Conservation (phyloP, 345 rosid genomes). For the Aegle marmelos region DNA sequence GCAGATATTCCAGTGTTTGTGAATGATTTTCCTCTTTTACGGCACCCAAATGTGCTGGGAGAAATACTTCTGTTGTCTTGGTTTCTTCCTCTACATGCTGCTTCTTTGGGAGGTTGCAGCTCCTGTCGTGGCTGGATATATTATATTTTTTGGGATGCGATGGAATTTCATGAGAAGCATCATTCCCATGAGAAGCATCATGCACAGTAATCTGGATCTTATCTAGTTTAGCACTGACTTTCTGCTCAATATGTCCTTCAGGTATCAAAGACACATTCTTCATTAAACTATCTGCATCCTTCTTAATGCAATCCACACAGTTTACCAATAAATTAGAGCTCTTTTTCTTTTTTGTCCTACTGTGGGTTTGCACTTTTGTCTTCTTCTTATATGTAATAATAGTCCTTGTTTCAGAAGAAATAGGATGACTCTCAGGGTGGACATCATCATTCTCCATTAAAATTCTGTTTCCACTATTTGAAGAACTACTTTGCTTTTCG, state of each 20-base stretch:
- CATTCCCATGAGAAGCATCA: neutral
- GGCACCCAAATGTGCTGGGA: constrained; percentile 19
- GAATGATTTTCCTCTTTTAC: constrained; percentile 15
- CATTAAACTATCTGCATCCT: neutral
- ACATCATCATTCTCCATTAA: constrained; percentile 10
- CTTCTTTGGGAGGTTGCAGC: constrained; percentile 13
- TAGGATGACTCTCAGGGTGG: neutral
- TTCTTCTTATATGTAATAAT: neutral
- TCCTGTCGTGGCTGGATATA: neutral
- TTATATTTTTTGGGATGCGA: neutral
- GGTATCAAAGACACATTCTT: neutral
- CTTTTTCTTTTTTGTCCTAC: constrained; percentile 11
- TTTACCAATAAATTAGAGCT: neutral
- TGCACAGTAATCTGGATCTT: neutral
- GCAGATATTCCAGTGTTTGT: constrained; percentile 12
- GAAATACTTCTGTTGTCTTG: constrained; percentile 11
- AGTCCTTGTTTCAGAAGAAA: neutral
- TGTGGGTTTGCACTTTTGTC: neutral
- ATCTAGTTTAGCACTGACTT: neutral
- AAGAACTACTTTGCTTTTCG: constrained; percentile 9
- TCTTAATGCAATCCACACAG: constrained; percentile 4
- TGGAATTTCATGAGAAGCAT: neutral
- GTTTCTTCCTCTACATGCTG: constrained; percentile 23
- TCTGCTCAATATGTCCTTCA: neutral
- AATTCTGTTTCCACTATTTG: constrained; percentile 5